Evolutionary conservation across 371 early-diverging fungal genomes (phyloP).

Genomic region (Coemansia sp.): DNA sequence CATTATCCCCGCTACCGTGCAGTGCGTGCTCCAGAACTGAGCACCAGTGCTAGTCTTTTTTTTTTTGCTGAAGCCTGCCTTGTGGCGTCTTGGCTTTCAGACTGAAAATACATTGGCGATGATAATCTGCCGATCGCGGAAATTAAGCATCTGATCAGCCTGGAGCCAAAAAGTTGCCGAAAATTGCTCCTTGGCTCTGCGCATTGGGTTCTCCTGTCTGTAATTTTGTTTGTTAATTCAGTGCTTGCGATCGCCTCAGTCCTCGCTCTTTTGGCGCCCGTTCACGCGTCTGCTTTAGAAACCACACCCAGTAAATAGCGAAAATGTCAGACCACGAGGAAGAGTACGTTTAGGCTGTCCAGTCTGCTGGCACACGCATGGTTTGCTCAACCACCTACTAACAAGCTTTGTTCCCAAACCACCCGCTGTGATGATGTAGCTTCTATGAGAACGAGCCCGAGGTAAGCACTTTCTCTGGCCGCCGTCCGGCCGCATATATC

Average conservation of each 20-base stretch:
- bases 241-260: no score
- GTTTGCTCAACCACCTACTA: background rate
- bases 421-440: slow-evolving; percentile 5
- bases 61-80: background rate
- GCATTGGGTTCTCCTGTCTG: no score
- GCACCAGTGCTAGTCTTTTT: background rate
- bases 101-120: no score
- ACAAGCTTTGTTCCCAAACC: background rate
- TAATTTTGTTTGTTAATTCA: no score
- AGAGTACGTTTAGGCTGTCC: slow-evolving; percentile 11
- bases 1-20: slow-evolving; percentile 42
- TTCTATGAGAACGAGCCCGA: slow-evolving; percentile 28
- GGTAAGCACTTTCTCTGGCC: background rate
- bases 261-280: no score
- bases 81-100: no score
- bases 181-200: no score
- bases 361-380: background rate
- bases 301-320: background rate
- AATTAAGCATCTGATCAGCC: no score
- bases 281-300: no score
- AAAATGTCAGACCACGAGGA: slow-evolving; percentile 46
- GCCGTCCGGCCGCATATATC: no score
- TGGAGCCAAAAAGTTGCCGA: no score
- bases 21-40: slow-evolving; percentile 19
- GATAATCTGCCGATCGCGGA: no score